Evolutionary conservation across 2,329 filamentous ascomycete genomes (phyloP), one percentile per base, ranked within the genome.

Genomic region (Cordyceps fumosorosea): DNA sequence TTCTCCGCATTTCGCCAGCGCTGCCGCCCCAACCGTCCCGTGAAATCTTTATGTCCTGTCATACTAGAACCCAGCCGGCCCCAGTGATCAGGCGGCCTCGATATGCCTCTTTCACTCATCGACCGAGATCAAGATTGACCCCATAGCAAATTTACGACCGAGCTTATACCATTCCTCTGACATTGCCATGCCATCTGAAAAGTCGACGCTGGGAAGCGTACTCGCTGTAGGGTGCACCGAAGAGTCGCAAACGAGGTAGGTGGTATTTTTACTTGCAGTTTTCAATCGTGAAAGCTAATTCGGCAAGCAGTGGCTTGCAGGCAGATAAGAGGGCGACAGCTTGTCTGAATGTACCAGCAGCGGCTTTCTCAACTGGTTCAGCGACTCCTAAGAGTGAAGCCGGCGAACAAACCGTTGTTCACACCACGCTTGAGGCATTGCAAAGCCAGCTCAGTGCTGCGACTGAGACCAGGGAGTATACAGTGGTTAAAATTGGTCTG

Each of bases 291-390:
- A 20, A 62, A 40, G 26, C 52, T 62, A 62, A 62, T 37, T 34
- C 53, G n/a, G 42, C 42, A 12, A 62, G 18, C 26, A 52, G 60
- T 24, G 60, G 52, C 48, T 44, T 62, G 42, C 44, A 42, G 32
- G 59, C 59, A 51, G 59, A 62, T 26, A 42, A 62, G 32, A 62
- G 26, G 40, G 59, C 59, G 56, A 50, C 47, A 20, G 44, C 29
- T 20, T 53, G 51, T 40, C 44, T 47, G 29, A 24, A 56, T 22
- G 29, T 56, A n/a, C 34, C 52, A 8, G 42, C 48, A 18, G 37
- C 22, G 42, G 10, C 7, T 50, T 10, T 51, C 20, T 51, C 44
- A 3, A 58, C 56, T 10, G 56, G 56, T n/a, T 34, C n/a, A 50
- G 56, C 26, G 26, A 34, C 50, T 34, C 26, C 50, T 6, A 20